Base-by-base conservation (phyloP, 2,329 filamentous ascomycete species). In the Aureobasidium sp. region DNA sequence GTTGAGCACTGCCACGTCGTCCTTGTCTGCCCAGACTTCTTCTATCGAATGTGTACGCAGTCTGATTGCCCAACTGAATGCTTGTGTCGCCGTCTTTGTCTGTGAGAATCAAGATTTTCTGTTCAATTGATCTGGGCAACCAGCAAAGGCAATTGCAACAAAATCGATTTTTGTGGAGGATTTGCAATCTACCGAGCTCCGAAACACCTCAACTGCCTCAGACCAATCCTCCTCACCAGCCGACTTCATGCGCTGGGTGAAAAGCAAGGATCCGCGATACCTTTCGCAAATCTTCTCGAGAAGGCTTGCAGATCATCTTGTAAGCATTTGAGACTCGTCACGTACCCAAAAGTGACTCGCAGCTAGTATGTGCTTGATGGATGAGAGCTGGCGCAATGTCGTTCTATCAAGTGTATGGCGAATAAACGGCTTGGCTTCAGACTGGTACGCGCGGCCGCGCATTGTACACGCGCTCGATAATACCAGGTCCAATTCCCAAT, bases 401-500 rank as follows among this genome's bases (percentile, higher is more conserved):
- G n/a, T 12, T 27, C 2, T 22, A 24, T 8, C 24, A 37, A 29
- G 41, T 29, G 21, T 48, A 48, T 48, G 44, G 32, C 32, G 19
- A 37, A 25, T 7, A 22, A 24, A 35, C 10, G 42, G 44, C 44
- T 48, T 48, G 30, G 44, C 30, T 27, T 34, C 12, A 17, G n/a
- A 16, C 11, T 45, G 19, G 41, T 45, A 48, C 44, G 44, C 44
- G 44, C 30, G 44, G 44, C 44, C 44, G 25, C 8, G 32, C 30
- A 35, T 19, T 27, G 44, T 37, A 48, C 44, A 37, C 44, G 44
- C 44, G 44, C 44, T 17, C 44, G 8, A 24, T 37, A 37, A 27
- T 48, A 48, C 19, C 44, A 25, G 5, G 14, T 7, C 30, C 14
- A 17, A 16, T 3, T 14, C 44, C 8, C 30, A 22, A 17, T 24